phyloP scores from a whole-genome alignment of 1,284 basidiomycete species.

The Fomes fomentarius region DNA sequence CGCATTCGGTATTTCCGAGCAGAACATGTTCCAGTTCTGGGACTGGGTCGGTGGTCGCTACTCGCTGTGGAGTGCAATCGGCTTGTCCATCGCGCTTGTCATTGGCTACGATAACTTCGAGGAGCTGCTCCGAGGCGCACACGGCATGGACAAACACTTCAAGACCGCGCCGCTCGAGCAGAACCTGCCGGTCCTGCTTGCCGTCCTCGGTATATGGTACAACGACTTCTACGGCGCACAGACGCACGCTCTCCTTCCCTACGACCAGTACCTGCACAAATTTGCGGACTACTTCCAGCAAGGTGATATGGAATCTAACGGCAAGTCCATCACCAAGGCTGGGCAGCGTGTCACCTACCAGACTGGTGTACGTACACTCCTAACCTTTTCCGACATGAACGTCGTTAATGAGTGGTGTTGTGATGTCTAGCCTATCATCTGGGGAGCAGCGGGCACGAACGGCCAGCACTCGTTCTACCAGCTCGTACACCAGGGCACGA shows the following conservation, averaged over 20 bases:
- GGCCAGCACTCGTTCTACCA: slow-evolving; percentile 99
- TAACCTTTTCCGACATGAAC: neutral
- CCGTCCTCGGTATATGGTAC: slow-evolving; percentile 96
- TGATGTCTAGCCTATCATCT: slow-evolving; percentile 85
- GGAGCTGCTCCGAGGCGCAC: slow-evolving; percentile 88
- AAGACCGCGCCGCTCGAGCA: slow-evolving; percentile 85
- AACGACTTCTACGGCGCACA: slow-evolving; percentile 97
- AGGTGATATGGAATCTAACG: slow-evolving; percentile 99
- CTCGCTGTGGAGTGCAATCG: slow-evolving; percentile 98
- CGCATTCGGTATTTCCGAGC: slow-evolving; percentile 89
- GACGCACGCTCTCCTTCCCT: slow-evolving; percentile 94
- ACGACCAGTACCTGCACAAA: slow-evolving; percentile 99
- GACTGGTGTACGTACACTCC: slow-evolving; percentile 77
- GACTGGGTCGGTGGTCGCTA: slow-evolving; percentile 99
- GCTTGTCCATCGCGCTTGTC: slow-evolving; percentile 90
- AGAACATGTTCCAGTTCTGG: slow-evolving; percentile 99
- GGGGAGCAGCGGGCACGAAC: slow-evolving; percentile 98
- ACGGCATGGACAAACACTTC: slow-evolving; percentile 98
- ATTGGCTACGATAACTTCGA: slow-evolving; percentile 97
- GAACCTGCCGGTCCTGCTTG: slow-evolving; percentile 93
- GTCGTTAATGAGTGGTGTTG: neutral
- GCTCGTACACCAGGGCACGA: slow-evolving; percentile 94
- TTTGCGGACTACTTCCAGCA: slow-evolving; percentile 99
- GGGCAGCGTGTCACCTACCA: slow-evolving; percentile 94
- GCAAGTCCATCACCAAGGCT: slow-evolving; percentile 94